phyloP scores from a whole-genome alignment of 495 filamentous ascomycete species.

The Aspergillus heteromorphus region DNA sequence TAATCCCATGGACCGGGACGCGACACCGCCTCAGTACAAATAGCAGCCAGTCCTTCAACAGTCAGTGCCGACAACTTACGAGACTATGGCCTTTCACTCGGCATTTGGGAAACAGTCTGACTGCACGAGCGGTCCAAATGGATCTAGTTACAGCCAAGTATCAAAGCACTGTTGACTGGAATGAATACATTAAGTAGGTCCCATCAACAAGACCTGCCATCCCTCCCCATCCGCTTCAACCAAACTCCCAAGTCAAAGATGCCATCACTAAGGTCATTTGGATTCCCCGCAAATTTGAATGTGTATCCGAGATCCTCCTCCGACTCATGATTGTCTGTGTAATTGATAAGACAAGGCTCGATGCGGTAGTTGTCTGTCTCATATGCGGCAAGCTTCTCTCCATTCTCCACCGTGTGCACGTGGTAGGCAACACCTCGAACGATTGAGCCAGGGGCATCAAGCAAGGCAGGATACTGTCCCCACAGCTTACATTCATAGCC shows the following conservation, averaged over 20 bases:
- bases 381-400: slow-evolving; percentile 21
- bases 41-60: too few species aligned
- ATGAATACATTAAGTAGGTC: too few species aligned
- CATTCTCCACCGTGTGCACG: slow-evolving; percentile 17
- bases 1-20: too few species aligned
- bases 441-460: slow-evolving; percentile 12
- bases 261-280: slow-evolving; percentile 20
- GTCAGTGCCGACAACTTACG: too few species aligned
- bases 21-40: too few species aligned
- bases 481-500: slow-evolving; percentile 21
- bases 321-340: slow-evolving; percentile 15
- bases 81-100: too few species aligned
- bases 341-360: slow-evolving; percentile 17
- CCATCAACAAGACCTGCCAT: too few species aligned
- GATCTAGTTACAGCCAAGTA: too few species aligned
- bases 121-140: too few species aligned
- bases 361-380: slow-evolving; percentile 23
- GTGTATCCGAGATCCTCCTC: slow-evolving; percentile 14
- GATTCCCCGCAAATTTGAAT: slow-evolving; percentile 28
- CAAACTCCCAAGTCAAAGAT: slow-evolving; percentile 23
- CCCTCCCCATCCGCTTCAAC: slow-evolving; percentile 15
- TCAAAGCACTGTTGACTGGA: too few species aligned
- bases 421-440: slow-evolving; percentile 24
- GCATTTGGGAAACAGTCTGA: too few species aligned
- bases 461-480: slow-evolving; percentile 25